phyloP scores from a whole-genome alignment of 2,329 filamentous ascomycete genomes.

The Graphilbum sp. region DNA sequence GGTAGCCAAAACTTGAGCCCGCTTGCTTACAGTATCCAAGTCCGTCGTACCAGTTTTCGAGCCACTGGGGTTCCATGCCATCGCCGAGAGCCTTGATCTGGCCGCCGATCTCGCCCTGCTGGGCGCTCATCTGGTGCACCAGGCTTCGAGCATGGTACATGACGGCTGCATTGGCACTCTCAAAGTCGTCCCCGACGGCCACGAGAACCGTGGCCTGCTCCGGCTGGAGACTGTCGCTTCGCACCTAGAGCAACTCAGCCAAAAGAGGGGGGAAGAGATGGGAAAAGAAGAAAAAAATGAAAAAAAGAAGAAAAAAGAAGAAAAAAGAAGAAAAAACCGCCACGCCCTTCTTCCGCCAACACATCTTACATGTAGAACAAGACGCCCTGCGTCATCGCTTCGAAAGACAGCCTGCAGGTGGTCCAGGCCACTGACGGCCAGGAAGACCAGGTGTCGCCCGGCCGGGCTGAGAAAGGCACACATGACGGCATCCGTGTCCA shows the following conservation, averaged over 20 bases:
- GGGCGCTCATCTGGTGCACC: slow-evolving; percentile 19
- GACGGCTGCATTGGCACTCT: slow-evolving; percentile 59
- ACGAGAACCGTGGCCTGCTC: slow-evolving; percentile 48
- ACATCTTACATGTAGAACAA: slow-evolving; percentile 50
- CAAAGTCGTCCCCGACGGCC: slow-evolving; percentile 55
- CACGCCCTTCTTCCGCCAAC: too few relatives aligned
- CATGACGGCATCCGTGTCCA: slow-evolving; percentile 65
- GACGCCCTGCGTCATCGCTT: slow-evolving; percentile 44
- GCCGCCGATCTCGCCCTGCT: slow-evolving; percentile 20
- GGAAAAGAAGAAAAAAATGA: too few relatives aligned
- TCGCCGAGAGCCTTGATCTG: slow-evolving; percentile 21
- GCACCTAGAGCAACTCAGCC: slow-evolving; percentile 26
- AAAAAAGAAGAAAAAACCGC: too few relatives aligned
- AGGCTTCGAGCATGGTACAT: slow-evolving; percentile 75
- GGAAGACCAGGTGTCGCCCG: slow-evolving; percentile 59
- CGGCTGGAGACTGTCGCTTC: slow-evolving; percentile 47
- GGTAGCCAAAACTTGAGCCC: too few relatives aligned
- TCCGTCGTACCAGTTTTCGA: slow-evolving; percentile 82
- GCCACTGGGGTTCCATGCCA: slow-evolving; percentile 46
- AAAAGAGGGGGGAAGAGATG: too few relatives aligned
- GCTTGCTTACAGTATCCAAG: slow-evolving; percentile 76
- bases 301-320: too few relatives aligned
- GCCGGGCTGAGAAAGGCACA: slow-evolving; percentile 58
- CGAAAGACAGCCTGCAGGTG: slow-evolving; percentile 55
- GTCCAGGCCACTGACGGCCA: slow-evolving; percentile 61